Percentiles rank a stretch among this genome's conserved stretches.
phyloP scores from a whole-genome alignment of 164 flowering plant species.

The Stephania japonica region DNA sequence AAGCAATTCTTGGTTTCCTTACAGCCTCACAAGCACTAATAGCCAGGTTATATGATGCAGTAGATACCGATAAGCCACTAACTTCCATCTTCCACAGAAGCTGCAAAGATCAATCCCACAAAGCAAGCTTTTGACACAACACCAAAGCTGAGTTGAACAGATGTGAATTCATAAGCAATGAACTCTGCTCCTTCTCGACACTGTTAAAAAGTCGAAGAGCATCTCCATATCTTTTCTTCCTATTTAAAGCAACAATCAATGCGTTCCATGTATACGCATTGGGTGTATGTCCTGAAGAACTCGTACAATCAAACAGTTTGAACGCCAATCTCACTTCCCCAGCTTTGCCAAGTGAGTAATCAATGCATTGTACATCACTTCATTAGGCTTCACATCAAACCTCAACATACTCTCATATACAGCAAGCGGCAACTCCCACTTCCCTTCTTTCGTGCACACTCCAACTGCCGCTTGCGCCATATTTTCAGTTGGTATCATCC shows the following conservation, averaged over 20 bases:
- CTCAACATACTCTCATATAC: slow-evolving; percentile 55
- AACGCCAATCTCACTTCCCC: slow-evolving; percentile 58
- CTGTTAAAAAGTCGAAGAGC: slow-evolving; percentile 61
- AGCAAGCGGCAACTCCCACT: slow-evolving; percentile 54
- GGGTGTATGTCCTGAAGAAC: slow-evolving; percentile 46
- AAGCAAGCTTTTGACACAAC: slow-evolving; percentile 70
- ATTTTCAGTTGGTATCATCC: slow-evolving; percentile 46
- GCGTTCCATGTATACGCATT: slow-evolving; percentile 86
- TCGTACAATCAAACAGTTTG: slow-evolving; percentile 42
- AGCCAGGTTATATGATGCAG: slow-evolving; percentile 67
- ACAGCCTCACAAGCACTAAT: slow-evolving; percentile 80
- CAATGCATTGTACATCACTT: slow-evolving; percentile 58
- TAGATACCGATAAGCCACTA: slow-evolving; percentile 41
- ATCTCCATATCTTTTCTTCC: slow-evolving; percentile 46
- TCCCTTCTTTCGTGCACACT: slow-evolving; percentile 70
- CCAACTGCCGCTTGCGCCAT: slow-evolving; percentile 63
- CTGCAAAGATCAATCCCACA: slow-evolving; percentile 78
- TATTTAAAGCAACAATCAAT: slow-evolving; percentile 58
- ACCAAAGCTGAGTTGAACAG: slow-evolving; percentile 59
- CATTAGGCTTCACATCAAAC: slow-evolving; percentile 46
- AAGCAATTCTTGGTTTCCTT: slow-evolving; percentile 65
- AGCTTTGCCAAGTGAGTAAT: slow-evolving; percentile 79
- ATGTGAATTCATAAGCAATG: slow-evolving; percentile 38
- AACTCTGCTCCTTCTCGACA: slow-evolving; percentile 28
- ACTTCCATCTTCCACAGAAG: slow-evolving; percentile 81